These are phyloP conservation scores for Allomyces macrogynus DNA, from an alignment of 192 early-diverging fungal genomes.

Conservation along the genomic window DNA sequence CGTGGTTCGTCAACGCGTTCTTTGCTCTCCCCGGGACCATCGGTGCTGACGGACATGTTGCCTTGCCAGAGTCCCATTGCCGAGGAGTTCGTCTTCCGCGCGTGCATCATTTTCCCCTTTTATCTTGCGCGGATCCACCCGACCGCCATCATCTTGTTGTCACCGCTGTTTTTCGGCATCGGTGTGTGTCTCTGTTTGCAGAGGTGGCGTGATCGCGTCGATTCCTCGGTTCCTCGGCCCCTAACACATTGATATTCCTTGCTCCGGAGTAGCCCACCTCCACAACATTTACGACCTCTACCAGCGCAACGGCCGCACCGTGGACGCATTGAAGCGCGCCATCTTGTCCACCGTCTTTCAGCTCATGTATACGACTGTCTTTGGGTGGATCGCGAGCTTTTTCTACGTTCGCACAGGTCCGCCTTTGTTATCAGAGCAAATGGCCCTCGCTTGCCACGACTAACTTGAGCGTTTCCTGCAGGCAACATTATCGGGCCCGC, in stretches of 20 bases:
- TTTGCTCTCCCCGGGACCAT: not conserved
- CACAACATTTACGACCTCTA: slow-evolving; percentile 45
- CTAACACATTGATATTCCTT: no score
- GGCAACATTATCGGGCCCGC: slow-evolving; percentile 26
- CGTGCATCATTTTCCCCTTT: slow-evolving; percentile 37
- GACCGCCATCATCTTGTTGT: slow-evolving; percentile 20
- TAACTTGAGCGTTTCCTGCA: slow-evolving; percentile 1
- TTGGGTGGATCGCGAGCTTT: slow-evolving; percentile 59
- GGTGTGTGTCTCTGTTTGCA: slow-evolving; percentile 22
- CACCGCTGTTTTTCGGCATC: slow-evolving; percentile 53
- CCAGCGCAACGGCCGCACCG: slow-evolving; percentile 14
- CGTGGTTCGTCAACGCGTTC: slow-evolving; percentile 14
- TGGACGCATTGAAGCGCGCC: slow-evolving; percentile 15
- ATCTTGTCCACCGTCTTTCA: slow-evolving; percentile 26
- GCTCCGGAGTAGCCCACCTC: slow-evolving; percentile 28
- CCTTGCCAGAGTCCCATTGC: slow-evolving; percentile 35
- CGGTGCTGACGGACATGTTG: not conserved
- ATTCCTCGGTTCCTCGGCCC: not conserved
- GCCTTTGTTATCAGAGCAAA: not conserved
- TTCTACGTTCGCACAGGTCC: slow-evolving; percentile 34
- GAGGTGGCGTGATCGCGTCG: not conserved
- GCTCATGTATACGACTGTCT: slow-evolving; percentile 50
- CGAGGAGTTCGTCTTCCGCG: slow-evolving; percentile 57
- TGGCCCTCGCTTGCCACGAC: not conserved
- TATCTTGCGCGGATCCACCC: slow-evolving; percentile 15